Evolutionary conservation across 257 asterid species (phyloP).

Genomic region (Fraxinus excelsior): DNA sequence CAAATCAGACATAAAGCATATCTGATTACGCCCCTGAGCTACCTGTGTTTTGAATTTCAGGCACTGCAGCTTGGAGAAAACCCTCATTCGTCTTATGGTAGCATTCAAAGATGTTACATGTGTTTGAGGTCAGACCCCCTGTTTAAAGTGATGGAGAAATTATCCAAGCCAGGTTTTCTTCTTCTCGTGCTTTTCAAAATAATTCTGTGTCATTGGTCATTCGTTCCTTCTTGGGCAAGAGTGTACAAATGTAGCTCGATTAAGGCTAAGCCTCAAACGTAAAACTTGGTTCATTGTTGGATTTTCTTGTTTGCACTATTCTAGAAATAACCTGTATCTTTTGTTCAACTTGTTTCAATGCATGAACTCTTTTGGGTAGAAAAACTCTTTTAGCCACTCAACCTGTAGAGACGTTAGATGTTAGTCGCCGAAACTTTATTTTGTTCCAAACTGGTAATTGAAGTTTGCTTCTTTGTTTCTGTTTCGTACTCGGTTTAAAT

Average conservation of each 20-base stretch:
- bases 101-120: constrained; percentile 51
- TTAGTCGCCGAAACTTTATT: background rate
- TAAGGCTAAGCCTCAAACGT: background rate
- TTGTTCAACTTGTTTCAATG: background rate
- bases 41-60: constrained; percentile 17
- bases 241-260: background rate
- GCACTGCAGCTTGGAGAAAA: constrained; percentile 54
- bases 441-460: background rate
- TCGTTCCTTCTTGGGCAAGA: background rate
- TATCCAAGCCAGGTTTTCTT: constrained; percentile 48
- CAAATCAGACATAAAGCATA: background rate
- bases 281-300: background rate
- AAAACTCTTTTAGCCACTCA: background rate
- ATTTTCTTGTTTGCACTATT: background rate
- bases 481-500: background rate
- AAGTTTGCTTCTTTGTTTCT: background rate
- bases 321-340: background rate
- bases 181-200: background rate
- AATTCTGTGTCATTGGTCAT: background rate
- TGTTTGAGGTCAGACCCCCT: constrained; percentile 48
- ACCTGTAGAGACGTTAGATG: background rate
- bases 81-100: constrained; percentile 32
- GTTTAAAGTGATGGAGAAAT: constrained; percentile 44
- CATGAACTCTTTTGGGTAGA: background rate
- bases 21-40: background rate